Percentiles rank a stretch among this genome's conserved stretches.
Evolutionary conservation across 2,329 filamentous ascomycete species (phyloP).

Genomic region (Botrytis galanthina): DNA sequence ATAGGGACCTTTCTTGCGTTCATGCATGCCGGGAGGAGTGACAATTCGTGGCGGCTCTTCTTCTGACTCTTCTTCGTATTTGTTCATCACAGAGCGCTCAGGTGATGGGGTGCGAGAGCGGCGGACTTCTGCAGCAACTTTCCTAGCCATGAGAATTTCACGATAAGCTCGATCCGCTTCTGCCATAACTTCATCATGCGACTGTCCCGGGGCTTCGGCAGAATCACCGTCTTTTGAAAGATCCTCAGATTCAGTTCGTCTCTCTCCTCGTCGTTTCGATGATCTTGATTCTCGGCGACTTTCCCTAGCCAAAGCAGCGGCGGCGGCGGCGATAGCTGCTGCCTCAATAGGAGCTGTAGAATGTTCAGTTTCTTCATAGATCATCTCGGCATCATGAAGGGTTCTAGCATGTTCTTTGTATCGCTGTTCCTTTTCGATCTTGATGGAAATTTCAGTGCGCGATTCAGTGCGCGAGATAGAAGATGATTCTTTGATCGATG

Average conservation of each 20-base stretch:
- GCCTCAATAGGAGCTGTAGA: conserved; percentile 49
- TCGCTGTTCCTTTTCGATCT: conserved; percentile 19
- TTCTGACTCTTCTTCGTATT: conserved; percentile 46
- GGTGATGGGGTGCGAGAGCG: conserved; percentile 53
- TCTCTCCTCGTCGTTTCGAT: conserved; percentile 39
- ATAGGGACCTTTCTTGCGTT: conserved; percentile 50
- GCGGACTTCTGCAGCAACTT: conserved; percentile 51
- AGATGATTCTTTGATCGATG: conserved; percentile 31
- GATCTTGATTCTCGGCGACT: conserved; percentile 33
- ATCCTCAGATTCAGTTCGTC: conserved; percentile 33
- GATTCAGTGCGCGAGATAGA: conserved; percentile 24
- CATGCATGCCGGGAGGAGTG: conserved; percentile 53
- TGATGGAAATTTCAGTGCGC: conserved; percentile 21
- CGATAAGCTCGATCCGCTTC: conserved; percentile 59
- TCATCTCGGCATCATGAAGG: conserved; percentile 45
- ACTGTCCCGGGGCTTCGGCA: conserved; percentile 18
- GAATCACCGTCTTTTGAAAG: conserved; percentile 20
- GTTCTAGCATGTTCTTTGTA: conserved; percentile 25
- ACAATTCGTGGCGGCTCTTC: conserved; percentile 47
- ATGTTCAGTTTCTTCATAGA: conserved; percentile 48
- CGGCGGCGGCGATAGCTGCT: conserved; percentile 48
- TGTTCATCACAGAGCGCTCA: conserved; percentile 54
- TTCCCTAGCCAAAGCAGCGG: conserved; percentile 44
- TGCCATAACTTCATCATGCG: conserved; percentile 51
- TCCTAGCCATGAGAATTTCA: conserved; percentile 52